Evolutionary conservation across 2,329 filamentous ascomycete species (phyloP), one percentile per base, ranked within the genome.

Genomic region (Tricladium varicosporioides): DNA sequence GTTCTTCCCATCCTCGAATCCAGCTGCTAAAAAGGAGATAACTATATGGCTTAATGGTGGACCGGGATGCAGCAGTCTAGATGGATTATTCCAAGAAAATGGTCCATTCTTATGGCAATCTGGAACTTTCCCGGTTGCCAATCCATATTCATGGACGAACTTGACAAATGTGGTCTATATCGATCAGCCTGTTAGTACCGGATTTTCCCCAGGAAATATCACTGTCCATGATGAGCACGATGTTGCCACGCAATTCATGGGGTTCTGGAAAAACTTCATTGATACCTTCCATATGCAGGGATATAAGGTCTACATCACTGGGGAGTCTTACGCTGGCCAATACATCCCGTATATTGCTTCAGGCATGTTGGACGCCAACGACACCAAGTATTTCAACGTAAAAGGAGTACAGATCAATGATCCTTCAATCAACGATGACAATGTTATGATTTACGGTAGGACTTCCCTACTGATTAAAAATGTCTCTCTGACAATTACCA

Each of bases 61-160:
- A 66, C 92, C 94, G 32, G 94, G 94, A 68, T 97, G 93, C 81
- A 96, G 92, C 22, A 97, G 92, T 49, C 79, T 97, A 68, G 96
- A 92, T 63, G 94, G 94, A 63, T 84, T 97, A 57, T 96, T 99
- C 83, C 88, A 67, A 55, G 65, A 68, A 55, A 65, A 67, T 45
- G 67, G 67, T 5, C 66, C 66, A 14, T 65, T 68, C 32, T 32
- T 64, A 5, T 68, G 67, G 66, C 67, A 65, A 49, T 54, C 62
- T 1, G 67, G 68, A 40, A 68, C 63, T 31, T 68, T 51, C 16
- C 68, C 68, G 14, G 51, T 63, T 13, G 43, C 48, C 5, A 70
- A 69, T 48, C 64, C 67, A 15, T 69, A 65, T 33, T 60, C 60
- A 15, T 70, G 66, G 67, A 56, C 53, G 0, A 69, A 67, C 45